phyloP scores from a whole-genome alignment of 164 flowering plant genomes.

The Stephania yunnanensis region DNA sequence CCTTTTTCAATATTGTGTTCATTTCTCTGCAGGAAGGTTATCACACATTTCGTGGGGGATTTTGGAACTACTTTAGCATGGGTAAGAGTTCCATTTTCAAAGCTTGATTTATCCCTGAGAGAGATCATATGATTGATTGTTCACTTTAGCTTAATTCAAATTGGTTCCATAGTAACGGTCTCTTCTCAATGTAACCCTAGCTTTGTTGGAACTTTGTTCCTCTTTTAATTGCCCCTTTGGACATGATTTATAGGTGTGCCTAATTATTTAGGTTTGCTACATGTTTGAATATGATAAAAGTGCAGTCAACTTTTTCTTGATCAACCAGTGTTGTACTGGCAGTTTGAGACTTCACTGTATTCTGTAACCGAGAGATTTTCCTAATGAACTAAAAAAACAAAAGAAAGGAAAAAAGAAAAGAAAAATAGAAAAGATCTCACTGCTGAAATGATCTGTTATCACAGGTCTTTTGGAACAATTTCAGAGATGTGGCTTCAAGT shows the following conservation, averaged over 20 bases:
- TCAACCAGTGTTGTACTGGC: background rate
- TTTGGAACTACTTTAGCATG: conserved; percentile 99
- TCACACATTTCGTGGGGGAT: conserved; percentile 89
- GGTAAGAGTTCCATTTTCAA: conserved; percentile 42
- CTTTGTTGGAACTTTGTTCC: background rate
- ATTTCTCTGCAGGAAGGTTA: conserved; percentile 58
- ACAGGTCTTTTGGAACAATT: background rate
- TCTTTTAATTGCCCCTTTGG: background rate
- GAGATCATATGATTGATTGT: background rate
- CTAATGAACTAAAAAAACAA: no score
- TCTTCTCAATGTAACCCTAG: background rate
- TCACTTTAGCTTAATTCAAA: background rate
- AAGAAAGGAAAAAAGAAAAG: no score
- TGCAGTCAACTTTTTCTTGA: background rate
- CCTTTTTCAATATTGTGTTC: background rate
- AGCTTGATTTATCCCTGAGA: background rate
- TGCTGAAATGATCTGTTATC: background rate
- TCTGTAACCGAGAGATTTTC: background rate
- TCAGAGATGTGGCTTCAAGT: background rate
- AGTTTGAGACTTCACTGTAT: background rate
- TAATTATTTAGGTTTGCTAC: background rate
- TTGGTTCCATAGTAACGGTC: background rate
- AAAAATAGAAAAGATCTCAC: background rate
- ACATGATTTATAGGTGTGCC: background rate
- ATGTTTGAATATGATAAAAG: background rate